Conservation (phyloP, 495 filamentous ascomycete genomes). For the Aspergillus conjunctus region DNA sequence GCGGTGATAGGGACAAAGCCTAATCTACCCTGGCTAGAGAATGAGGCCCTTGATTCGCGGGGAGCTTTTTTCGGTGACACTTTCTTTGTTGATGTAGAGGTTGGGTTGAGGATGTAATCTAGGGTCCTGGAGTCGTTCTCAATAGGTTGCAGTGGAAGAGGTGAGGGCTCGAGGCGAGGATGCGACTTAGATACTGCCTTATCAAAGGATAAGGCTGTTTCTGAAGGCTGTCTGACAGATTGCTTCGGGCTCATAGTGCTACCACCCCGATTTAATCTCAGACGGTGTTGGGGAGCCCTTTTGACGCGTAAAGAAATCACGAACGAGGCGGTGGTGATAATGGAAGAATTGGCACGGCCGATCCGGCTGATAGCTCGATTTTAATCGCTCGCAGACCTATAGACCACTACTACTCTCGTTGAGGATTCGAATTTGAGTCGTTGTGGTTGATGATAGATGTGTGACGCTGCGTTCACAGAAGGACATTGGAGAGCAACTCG, state of each 20-base stretch:
- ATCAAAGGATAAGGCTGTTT: constrained; percentile 55
- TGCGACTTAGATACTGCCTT: constrained; percentile 53
- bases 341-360: not conserved
- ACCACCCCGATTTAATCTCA: constrained; percentile 3
- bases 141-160: constrained; percentile 51
- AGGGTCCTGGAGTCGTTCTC: constrained; percentile 45
- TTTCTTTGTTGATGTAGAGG: constrained; percentile 49
- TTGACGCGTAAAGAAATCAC: constrained; percentile 30
- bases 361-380: constrained; percentile 2
- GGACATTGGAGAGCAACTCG: not conserved
- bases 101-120: constrained; percentile 59
- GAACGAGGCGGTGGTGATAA: not conserved
- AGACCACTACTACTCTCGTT: not conserved
- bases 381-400: not conserved
- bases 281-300: not conserved
- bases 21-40: constrained; percentile 40
- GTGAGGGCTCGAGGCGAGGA: constrained; percentile 48
- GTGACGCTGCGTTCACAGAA: not conserved
- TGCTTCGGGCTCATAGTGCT: constrained; percentile 66
- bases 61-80: constrained; percentile 61
- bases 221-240: constrained; percentile 60
- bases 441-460: not conserved
- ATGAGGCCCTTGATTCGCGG: constrained; percentile 42
- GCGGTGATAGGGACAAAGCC: constrained; percentile 69
- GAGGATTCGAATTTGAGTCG: not conserved